Percentiles rank a stretch among this genome's conserved stretches.
These are phyloP conservation scores for Colletotrichum noveboracense DNA, from an alignment of 2,329 filamentous ascomycete species.

Conservation along the genomic window DNA sequence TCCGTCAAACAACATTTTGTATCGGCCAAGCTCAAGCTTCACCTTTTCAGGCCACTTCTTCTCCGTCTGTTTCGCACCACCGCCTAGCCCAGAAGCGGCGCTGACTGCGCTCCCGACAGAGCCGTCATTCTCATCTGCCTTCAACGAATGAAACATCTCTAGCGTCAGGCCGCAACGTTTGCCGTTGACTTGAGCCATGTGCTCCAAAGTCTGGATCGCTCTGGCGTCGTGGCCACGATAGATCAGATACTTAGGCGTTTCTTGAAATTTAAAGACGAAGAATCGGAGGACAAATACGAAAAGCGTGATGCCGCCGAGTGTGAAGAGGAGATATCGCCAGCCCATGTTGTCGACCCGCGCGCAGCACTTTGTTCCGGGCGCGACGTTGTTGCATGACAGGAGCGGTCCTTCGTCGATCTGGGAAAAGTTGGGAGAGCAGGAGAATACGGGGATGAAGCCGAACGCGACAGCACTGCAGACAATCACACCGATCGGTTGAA, in stretches of 20 bases:
- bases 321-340: slow-evolving; percentile 62
- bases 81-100: slow-evolving; percentile 9
- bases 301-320: slow-evolving; percentile 59
- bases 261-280: slow-evolving; percentile 59
- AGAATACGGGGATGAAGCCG: slow-evolving; percentile 55
- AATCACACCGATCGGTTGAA: slow-evolving; percentile 61
- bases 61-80: slow-evolving; percentile 19
- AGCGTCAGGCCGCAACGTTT: background rate
- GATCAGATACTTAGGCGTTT: slow-evolving; percentile 64
- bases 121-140: slow-evolving; percentile 23
- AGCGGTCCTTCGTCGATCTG: slow-evolving; percentile 40
- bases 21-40: slow-evolving; percentile 22
- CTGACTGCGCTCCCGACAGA: slow-evolving; percentile 22
- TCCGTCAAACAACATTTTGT: slow-evolving; percentile 37
- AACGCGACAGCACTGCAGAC: slow-evolving; percentile 56
- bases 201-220: slow-evolving; percentile 58
- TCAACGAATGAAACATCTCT: slow-evolving; percentile 7
- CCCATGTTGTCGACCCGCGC: slow-evolving; percentile 55
- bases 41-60: slow-evolving; percentile 10
- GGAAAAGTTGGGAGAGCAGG: slow-evolving; percentile 56
- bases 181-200: slow-evolving; percentile 58
- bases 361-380: slow-evolving; percentile 32
- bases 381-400: slow-evolving; percentile 45
- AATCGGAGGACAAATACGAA: slow-evolving; percentile 61
- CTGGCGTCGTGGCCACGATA: slow-evolving; percentile 57